These are phyloP conservation scores for Quercus ilex DNA, from an alignment of 306 rosid species.

Conservation along the genomic window DNA sequence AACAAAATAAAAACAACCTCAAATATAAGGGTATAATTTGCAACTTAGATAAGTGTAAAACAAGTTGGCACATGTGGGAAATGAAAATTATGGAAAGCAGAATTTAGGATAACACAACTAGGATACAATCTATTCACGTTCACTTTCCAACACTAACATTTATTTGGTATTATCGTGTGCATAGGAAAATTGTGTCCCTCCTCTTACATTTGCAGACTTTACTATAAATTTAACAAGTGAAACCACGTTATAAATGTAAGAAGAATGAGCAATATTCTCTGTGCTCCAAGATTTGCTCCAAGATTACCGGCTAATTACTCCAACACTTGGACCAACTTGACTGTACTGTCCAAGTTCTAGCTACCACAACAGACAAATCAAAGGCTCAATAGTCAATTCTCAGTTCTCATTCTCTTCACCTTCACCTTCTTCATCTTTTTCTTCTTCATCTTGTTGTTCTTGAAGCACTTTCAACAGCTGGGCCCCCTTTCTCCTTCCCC, in stretches of 20 bases:
- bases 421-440: not conserved
- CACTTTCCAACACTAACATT: not conserved
- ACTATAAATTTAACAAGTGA: accelerated
- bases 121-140: not conserved
- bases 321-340: no score
- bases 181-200: accelerated
- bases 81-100: no score
- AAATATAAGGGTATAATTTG: no score
- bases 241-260: accelerated
- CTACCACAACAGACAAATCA: not conserved
- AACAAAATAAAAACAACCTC: no score
- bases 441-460: constrained; percentile 12
- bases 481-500: constrained; percentile 78
- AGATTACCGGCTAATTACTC: no score
- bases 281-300: no score
- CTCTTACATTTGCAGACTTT: accelerated
- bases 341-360: no score
- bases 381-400: not conserved
- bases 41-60: not conserved
- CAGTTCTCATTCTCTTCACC: not conserved
- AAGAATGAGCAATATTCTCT: no score
- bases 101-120: no score
- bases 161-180: not conserved
- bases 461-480: constrained; percentile 59
- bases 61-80: not conserved